These are phyloP conservation scores for Pinguiococcus pyrenoidosus DNA, from an alignment of 108 stramenopile genomes.

Conservation along the genomic window DNA sequence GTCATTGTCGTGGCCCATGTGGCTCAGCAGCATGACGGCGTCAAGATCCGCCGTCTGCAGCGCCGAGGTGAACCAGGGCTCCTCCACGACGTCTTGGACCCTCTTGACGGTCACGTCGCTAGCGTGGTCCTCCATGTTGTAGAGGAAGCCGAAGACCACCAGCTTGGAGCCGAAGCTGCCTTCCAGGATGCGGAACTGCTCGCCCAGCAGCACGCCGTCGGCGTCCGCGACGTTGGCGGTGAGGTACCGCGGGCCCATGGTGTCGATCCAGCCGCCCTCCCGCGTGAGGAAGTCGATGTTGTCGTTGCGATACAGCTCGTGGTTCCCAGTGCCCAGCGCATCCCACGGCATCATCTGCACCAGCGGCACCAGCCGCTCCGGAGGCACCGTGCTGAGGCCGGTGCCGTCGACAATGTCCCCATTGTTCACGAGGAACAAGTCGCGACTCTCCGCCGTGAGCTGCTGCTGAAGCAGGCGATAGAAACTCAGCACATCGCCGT, in stretches of 20 bases:
- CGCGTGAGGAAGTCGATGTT: constrained; percentile 6
- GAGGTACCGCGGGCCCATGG: constrained; percentile 52
- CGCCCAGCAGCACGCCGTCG: constrained; percentile 32
- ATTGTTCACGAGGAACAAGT: constrained; percentile 64
- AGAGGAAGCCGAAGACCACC: constrained; percentile 60
- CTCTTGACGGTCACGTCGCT: constrained; percentile 30
- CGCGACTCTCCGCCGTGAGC: constrained; percentile 7
- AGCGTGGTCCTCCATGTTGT: constrained; percentile 36
- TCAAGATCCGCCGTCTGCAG: too few species aligned
- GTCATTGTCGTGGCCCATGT: constrained; percentile 54
- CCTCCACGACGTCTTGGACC: constrained; percentile 36
- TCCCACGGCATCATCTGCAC: constrained; percentile 59
- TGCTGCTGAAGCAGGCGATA: constrained; percentile 37
- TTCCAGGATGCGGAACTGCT: constrained; percentile 38
- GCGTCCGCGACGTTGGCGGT: constrained; percentile 45
- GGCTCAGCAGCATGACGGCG: constrained; percentile 57
- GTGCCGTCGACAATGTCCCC: constrained; percentile 66
- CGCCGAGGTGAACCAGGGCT: constrained; percentile 46
- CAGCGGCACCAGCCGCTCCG: constrained; percentile 38
- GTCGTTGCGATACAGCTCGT: constrained; percentile 49
- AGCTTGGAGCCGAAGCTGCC: constrained; percentile 37
- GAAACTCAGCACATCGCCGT: constrained; percentile 52
- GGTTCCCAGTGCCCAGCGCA: constrained; percentile 55
- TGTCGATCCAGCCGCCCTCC: constrained; percentile 51
- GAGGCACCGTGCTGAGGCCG: constrained; percentile 39